These are phyloP conservation scores for Termitomyces sp. DNA, from an alignment of 768 basidiomycete species.

Conservation along the genomic window DNA sequence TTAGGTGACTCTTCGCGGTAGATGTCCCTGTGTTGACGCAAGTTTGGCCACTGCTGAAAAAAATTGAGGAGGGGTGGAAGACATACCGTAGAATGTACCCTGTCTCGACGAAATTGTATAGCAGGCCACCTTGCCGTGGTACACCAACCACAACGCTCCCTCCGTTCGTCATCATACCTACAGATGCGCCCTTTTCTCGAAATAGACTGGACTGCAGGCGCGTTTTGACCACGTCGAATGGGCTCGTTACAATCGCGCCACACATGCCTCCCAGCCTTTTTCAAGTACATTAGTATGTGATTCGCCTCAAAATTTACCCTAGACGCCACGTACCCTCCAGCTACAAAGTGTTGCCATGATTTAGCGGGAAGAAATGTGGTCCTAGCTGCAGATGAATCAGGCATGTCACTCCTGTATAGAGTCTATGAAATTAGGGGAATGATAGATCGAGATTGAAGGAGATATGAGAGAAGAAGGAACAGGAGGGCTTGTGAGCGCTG, in stretches of 20 bases:
- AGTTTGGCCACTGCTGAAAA: not conserved
- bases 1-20: slow-evolving; percentile 82
- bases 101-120: too few relatives aligned
- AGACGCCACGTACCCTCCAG: slow-evolving; percentile 65
- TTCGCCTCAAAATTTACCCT: not conserved
- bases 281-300: not conserved
- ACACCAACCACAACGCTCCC: too few relatives aligned
- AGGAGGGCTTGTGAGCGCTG: not conserved
- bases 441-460: not conserved
- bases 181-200: too few relatives aligned
- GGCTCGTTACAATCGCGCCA: too few relatives aligned
- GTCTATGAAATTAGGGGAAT: not conserved
- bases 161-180: too few relatives aligned
- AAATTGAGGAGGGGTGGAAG: not conserved
- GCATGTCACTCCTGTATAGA: slow-evolving; percentile 8
- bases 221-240: too few relatives aligned
- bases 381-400: slow-evolving; percentile 24
- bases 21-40: slow-evolving; percentile 56
- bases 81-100: slow-evolving; percentile 57
- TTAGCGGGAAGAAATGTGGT: slow-evolving; percentile 52
- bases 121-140: too few relatives aligned
- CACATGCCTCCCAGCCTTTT: too few relatives aligned
- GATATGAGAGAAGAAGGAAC: not conserved
- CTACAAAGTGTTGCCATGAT: slow-evolving; percentile 81
- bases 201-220: too few relatives aligned